Evolutionary conservation across 1,284 basidiomycete genomes (phyloP).

Genomic region (Austropuccinia psidii): DNA sequence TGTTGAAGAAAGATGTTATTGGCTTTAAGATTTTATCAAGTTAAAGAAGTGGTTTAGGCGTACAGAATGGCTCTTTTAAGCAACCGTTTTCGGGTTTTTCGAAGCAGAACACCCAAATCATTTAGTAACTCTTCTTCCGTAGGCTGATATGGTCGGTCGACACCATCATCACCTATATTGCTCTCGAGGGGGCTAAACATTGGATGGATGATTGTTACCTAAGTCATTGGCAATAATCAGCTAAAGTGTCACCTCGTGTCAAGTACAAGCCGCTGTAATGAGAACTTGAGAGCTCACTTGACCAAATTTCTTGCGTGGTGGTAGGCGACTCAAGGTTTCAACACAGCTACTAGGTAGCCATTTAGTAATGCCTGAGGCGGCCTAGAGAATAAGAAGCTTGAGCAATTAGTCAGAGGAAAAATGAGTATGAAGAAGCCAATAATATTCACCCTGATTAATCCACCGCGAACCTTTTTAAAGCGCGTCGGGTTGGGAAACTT

Average conservation of each 20-base stretch:
- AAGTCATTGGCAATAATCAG: too few relatives aligned
- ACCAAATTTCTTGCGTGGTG: conserved; percentile 27
- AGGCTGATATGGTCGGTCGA: conserved; percentile 31
- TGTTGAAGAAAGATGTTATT: background rate
- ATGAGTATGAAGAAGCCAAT: background rate
- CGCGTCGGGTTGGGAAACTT: background rate
- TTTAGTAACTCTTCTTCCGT: conserved; percentile 24
- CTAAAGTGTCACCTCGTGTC: too few relatives aligned
- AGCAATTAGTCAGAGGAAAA: background rate
- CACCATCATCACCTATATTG: background rate
- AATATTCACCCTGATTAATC: conserved; percentile 17
- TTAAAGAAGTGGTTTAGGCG: background rate
- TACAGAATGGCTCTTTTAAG: conserved; percentile 15
- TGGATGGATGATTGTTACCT: conserved; percentile 23
- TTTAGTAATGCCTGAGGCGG: conserved; percentile 11
- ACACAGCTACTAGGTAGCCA: conserved; percentile 35
- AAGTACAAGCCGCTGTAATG: too few relatives aligned
- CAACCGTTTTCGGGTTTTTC: conserved; percentile 16
- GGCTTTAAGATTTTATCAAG: background rate
- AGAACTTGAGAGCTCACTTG: conserved; percentile 19
- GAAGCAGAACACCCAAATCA: conserved; percentile 22
- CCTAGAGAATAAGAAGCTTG: background rate
- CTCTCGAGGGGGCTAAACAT: background rate
- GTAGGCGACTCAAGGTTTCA: conserved; percentile 32
- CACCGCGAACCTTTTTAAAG: conserved; percentile 1